Conservation (phyloP, 495 filamentous ascomycete species). For the Parmelia sp. region DNA sequence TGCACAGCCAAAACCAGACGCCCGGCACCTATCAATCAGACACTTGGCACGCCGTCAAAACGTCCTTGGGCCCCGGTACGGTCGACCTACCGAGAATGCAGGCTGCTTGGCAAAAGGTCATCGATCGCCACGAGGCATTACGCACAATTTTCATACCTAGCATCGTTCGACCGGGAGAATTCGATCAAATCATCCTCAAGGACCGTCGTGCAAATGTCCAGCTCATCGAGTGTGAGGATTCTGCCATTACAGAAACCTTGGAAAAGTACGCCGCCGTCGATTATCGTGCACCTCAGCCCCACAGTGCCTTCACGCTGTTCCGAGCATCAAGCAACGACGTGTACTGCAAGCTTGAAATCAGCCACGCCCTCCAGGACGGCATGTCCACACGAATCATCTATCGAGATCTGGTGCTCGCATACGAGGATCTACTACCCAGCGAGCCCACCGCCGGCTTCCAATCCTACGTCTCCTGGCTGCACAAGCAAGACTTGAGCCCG, state of each 20-base stretch:
- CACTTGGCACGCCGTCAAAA: not conserved
- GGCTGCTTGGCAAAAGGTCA: not conserved
- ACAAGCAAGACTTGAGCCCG: constrained; percentile 1
- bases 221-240: not conserved
- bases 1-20: not conserved
- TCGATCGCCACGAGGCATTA: not conserved
- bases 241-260: not conserved
- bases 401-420: not conserved
- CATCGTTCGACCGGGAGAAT: not conserved
- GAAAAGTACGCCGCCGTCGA: not conserved
- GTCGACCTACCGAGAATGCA: not conserved
- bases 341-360: not conserved
- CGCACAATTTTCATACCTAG: not conserved
- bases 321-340: not conserved
- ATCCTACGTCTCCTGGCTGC: not conserved
- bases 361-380: not conserved
- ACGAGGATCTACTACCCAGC: not conserved
- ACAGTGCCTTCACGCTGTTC: not conserved
- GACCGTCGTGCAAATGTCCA: not conserved
- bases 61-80: not conserved
- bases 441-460: not conserved
- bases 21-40: not conserved
- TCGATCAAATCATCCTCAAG: not conserved
- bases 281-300: not conserved
- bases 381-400: not conserved